These are phyloP conservation scores for Endothia cerciana DNA, from an alignment of 2,329 filamentous ascomycete species.

Conservation along the genomic window DNA sequence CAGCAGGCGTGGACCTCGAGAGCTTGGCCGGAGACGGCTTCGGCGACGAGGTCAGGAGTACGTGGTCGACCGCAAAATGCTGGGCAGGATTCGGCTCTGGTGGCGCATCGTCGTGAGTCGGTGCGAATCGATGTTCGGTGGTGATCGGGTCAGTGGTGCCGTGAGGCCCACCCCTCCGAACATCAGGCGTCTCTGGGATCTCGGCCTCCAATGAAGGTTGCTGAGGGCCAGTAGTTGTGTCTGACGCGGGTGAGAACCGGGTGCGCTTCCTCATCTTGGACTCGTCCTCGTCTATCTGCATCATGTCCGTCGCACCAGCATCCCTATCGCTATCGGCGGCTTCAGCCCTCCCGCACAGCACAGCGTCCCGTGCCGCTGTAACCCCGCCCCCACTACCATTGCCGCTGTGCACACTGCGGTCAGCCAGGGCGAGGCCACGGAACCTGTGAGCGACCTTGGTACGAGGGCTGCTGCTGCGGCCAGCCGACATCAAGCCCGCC, in stretches of 20 bases:
- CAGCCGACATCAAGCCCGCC: constrained; percentile 39
- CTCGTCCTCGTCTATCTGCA: constrained; percentile 26
- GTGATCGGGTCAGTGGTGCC: background rate
- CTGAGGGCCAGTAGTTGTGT: background rate
- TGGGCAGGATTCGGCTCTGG: background rate
- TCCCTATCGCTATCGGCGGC: constrained; percentile 14
- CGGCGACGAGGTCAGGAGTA: constrained; percentile 9
- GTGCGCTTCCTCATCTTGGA: constrained; percentile 31
- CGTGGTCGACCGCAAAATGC: background rate
- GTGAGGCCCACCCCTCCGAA: background rate
- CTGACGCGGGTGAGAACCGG: constrained; percentile 16
- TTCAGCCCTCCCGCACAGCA: background rate
- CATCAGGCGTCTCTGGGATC: constrained; percentile 22
- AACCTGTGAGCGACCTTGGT: constrained; percentile 57
- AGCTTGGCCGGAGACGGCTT: constrained; percentile 18
- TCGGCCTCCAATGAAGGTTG: constrained; percentile 33
- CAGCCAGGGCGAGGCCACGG: constrained; percentile 50
- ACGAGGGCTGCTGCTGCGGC: constrained; percentile 57
- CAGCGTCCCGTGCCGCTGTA: constrained; percentile 26
- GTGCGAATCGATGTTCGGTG: background rate
- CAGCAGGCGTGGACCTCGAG: constrained; percentile 7
- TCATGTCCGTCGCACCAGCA: constrained; percentile 5
- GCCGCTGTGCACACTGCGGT: constrained; percentile 30
- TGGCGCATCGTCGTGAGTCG: background rate
- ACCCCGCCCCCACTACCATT: constrained; percentile 50